Percentiles rank a stretch among this genome's conserved stretches.
phyloP scores from a whole-genome alignment of 2,329 filamentous ascomycete species.

The Passalora sequoiae region DNA sequence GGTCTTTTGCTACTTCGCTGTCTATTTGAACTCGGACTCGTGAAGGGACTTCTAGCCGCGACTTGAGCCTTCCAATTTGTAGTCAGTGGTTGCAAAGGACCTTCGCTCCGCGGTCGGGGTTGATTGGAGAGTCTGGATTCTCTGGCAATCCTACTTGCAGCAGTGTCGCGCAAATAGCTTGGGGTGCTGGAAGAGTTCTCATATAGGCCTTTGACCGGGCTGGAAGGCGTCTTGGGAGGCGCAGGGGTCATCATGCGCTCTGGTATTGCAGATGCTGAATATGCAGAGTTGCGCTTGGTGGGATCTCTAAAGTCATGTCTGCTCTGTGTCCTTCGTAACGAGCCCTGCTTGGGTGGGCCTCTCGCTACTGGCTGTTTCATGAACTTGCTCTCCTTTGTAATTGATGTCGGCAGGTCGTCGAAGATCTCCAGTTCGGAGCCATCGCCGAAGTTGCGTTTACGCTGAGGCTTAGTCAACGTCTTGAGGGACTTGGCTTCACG shows the following conservation, averaged over 20 bases:
- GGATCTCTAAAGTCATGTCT: conserved; percentile 29
- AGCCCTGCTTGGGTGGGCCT: conserved; percentile 55
- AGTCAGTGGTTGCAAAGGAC: conserved; percentile 48
- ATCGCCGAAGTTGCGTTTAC: conserved; percentile 75
- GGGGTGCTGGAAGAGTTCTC: conserved; percentile 48
- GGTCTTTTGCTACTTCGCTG: conserved; percentile 56
- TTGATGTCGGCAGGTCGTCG: conserved; percentile 89
- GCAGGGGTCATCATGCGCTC: conserved; percentile 47
- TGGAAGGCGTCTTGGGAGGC: conserved; percentile 49
- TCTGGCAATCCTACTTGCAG: conserved; percentile 59
- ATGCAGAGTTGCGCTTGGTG: conserved; percentile 22
- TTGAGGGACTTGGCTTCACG: conserved; percentile 57
- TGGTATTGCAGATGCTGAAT: conserved; percentile 28
- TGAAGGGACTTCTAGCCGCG: conserved; percentile 47
- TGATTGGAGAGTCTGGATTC: conserved; percentile 48
- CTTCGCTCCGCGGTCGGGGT: conserved; percentile 40
- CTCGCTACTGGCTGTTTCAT: conserved; percentile 70
- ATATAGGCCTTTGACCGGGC: conserved; percentile 42
- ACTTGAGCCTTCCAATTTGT: conserved; percentile 58
- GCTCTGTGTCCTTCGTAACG: conserved; percentile 27
- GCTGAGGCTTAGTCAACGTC: conserved; percentile 67
- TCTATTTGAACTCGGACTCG: conserved; percentile 46
- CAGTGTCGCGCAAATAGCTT: conserved; percentile 62
- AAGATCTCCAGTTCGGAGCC: conserved; percentile 89
- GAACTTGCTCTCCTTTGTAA: conserved; percentile 72